Conservation (phyloP, 148 eudicot species). For the Rhododendron williamsianum region DNA sequence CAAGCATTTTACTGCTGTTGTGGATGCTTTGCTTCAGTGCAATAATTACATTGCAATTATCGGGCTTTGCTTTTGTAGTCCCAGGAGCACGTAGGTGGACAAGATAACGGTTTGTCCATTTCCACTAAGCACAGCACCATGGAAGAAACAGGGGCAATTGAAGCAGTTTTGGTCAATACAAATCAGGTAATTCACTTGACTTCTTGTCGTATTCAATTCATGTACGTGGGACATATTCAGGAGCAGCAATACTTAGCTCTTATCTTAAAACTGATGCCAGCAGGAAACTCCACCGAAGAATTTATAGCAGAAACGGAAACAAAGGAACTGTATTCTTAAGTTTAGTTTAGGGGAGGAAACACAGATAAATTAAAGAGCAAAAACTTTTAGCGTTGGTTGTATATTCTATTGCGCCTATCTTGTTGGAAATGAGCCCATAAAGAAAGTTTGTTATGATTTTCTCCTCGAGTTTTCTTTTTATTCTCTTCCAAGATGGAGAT, state of each 20-base stretch:
- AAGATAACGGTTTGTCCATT: constrained; percentile 48
- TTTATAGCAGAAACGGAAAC: neutral
- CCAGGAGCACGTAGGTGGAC: constrained; percentile 40
- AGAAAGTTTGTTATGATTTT: too few species aligned
- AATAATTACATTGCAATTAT: neutral
- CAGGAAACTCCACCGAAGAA: neutral
- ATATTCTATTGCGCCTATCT: neutral
- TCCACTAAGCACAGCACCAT: constrained; percentile 45
- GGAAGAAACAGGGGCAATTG: constrained; percentile 65
- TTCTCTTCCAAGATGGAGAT: too few species aligned
- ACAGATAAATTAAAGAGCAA: too few species aligned
- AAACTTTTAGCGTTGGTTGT: neutral
- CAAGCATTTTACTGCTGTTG: neutral
- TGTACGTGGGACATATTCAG: neutral
- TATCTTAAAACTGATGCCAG: neutral
- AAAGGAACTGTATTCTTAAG: neutral
- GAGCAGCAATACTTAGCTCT: neutral
- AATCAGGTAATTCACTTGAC: constrained; percentile 51
- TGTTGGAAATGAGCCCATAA: neutral
- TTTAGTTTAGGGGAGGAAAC: too few species aligned
- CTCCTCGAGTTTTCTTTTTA: too few species aligned
- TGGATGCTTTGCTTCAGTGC: neutral
- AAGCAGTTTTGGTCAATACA: constrained; percentile 74
- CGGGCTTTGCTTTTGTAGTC: constrained; percentile 28
- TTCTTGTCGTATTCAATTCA: neutral